Percentiles rank a stretch among this genome's conserved stretches.
phyloP scores from a whole-genome alignment of 768 basidiomycete species.

The Russula lepida region DNA sequence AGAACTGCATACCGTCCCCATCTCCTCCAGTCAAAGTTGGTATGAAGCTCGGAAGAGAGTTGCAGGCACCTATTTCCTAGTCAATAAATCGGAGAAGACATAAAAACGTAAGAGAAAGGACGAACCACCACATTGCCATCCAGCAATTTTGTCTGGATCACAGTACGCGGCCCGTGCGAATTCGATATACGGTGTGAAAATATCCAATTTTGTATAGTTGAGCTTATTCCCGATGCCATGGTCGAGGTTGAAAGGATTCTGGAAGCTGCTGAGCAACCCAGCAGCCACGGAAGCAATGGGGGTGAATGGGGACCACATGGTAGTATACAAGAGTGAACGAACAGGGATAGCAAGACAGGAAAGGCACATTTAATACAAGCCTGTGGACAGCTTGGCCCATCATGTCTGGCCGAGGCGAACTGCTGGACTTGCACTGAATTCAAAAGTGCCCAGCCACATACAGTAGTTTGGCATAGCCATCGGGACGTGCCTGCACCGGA shows the following conservation, averaged over 20 bases:
- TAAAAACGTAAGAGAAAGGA: constrained; percentile 1
- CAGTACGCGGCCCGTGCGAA: constrained; percentile 54
- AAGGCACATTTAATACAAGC: neutral
- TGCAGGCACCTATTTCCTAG: constrained; percentile 32
- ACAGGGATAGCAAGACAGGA: neutral
- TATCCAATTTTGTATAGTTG: constrained; percentile 28
- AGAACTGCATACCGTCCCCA: constrained; percentile 40
- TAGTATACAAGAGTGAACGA: neutral
- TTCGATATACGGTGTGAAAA: constrained; percentile 40
- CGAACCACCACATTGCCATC: constrained; percentile 41
- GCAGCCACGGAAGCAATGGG: constrained; percentile 1
- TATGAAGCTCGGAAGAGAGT: constrained; percentile 34
- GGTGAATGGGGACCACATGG: constrained; percentile 1
- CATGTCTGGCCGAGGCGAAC: no score
- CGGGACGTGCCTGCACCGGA: no score
- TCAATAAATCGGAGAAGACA: neutral
- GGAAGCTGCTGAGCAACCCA: neutral
- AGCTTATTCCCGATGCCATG: constrained; percentile 21
- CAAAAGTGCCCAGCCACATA: no score
- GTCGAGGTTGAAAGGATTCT: neutral
- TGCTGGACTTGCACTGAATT: no score
- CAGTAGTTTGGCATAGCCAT: no score
- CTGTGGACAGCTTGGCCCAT: neutral
- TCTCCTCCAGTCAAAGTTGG: constrained; percentile 41
- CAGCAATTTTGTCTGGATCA: constrained; percentile 28